These are phyloP conservation scores for Flaveria robusta DNA, from an alignment of 129 eudicot genomes.

Conservation along the genomic window DNA sequence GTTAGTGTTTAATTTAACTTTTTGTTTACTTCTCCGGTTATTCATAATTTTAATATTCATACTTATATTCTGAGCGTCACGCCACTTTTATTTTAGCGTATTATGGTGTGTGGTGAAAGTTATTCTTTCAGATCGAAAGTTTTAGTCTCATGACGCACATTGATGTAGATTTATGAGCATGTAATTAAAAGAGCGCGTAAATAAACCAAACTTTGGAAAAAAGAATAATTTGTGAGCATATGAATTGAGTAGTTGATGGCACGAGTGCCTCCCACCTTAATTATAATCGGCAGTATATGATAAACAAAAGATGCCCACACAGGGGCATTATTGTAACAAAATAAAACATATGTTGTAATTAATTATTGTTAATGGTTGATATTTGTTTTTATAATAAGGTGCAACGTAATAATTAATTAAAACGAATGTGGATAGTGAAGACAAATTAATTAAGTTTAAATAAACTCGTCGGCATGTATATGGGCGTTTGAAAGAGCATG, in stretches of 20 bases:
- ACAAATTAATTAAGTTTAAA: background rate
- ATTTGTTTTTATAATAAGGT: background rate
- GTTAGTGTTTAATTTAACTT: background rate
- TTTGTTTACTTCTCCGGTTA: background rate
- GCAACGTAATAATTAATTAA: background rate
- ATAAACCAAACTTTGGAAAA: too few species aligned
- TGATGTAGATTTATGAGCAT: too few species aligned
- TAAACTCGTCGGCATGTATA: background rate
- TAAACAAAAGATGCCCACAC: constrained; percentile 6
- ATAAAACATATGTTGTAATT: background rate
- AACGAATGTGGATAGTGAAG: background rate
- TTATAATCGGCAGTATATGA: constrained; percentile 18
- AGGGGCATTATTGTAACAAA: background rate
- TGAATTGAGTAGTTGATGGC: background rate
- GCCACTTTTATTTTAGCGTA: too few species aligned
- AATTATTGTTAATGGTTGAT: background rate
- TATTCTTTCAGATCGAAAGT: too few species aligned
- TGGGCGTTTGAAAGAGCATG: constrained; percentile 14
- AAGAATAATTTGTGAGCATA: background rate
- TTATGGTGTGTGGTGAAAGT: too few species aligned
- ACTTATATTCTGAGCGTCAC: too few species aligned
- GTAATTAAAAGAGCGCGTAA: too few species aligned
- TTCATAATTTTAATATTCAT: too few species aligned
- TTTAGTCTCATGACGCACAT: too few species aligned
- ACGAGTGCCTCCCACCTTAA: background rate